Conservation (phyloP, 768 basidiomycete species). For the Boletellus emodensis region DNA sequence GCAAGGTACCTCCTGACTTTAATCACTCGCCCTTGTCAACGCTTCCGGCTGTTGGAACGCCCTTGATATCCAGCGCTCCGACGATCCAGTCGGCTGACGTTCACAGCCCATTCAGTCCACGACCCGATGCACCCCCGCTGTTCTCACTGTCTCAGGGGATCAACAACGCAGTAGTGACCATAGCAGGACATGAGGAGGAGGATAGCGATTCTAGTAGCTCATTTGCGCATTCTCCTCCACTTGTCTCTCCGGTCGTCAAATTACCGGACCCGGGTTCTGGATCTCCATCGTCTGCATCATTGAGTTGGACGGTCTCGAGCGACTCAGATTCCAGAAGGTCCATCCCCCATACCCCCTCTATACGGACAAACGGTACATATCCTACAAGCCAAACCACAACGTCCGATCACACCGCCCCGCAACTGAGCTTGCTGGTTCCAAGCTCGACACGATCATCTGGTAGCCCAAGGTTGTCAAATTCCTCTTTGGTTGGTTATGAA, state of each 20-base stretch:
- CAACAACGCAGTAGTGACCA: background rate
- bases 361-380: constrained; percentile 3
- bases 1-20: constrained; percentile 16
- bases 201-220: constrained; percentile 22
- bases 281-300: constrained; percentile 26
- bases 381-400: constrained; percentile 4
- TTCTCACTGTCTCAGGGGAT: constrained; percentile 21
- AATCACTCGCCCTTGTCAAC: constrained; percentile 32
- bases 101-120: constrained; percentile 29
- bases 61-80: constrained; percentile 14
- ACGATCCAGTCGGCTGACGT: constrained; percentile 12
- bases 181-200: constrained; percentile 9
- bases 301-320: constrained; percentile 30
- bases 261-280: constrained; percentile 23
- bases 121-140: constrained; percentile 18
- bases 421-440: constrained; percentile 29
- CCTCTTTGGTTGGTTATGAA: background rate
- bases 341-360: constrained; percentile 5
- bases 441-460: constrained; percentile 7
- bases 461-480: constrained; percentile 14
- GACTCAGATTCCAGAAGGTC: constrained; percentile 17
- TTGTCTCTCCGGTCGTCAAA: constrained; percentile 28
- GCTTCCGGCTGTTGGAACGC: constrained; percentile 29
- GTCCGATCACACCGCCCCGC: constrained; percentile 17
- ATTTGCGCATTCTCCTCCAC: constrained; percentile 25